Evolutionary conservation across 495 filamentous ascomycete species (phyloP).

Genomic region (Penicillium canescens): DNA sequence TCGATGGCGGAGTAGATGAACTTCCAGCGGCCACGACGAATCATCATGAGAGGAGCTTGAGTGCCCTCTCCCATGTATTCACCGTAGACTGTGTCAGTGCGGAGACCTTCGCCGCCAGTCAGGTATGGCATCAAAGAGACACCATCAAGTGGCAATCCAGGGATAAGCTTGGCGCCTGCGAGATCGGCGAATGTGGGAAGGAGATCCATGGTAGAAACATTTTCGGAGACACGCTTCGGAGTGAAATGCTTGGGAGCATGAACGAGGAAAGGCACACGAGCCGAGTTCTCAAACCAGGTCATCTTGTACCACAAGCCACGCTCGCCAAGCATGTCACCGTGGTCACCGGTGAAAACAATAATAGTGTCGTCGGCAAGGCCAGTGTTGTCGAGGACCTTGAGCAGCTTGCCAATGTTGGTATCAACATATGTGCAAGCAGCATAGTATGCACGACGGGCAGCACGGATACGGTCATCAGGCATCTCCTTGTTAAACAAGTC

Average conservation of each 20-base stretch:
- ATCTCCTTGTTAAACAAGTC: conserved; percentile 77
- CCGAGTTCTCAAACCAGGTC: conserved; percentile 83
- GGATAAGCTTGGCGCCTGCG: conserved; percentile 62
- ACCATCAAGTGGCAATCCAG: conserved; percentile 74
- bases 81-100: conserved; percentile 74
- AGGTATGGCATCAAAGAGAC: conserved; percentile 71
- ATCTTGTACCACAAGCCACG: conserved; percentile 94
- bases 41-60: conserved; percentile 86
- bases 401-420: conserved; percentile 77
- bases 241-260: conserved; percentile 66
- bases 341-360: conserved; percentile 83
- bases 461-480: conserved; percentile 74
- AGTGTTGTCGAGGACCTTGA: conserved; percentile 70
- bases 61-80: conserved; percentile 92
- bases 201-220: conserved; percentile 84
- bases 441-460: conserved; percentile 82
- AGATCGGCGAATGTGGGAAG: conserved; percentile 81
- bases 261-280: conserved; percentile 78
- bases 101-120: conserved; percentile 51
- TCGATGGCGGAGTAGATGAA: conserved; percentile 80
- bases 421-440: conserved; percentile 88
- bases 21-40: conserved; percentile 79
- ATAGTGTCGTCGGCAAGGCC: conserved; percentile 79
- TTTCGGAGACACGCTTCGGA: conserved; percentile 68
- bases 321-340: conserved; percentile 92